Conservation (phyloP, 1,139 yeast genomes). For the Lodderomyces oxycetoniae region DNA sequence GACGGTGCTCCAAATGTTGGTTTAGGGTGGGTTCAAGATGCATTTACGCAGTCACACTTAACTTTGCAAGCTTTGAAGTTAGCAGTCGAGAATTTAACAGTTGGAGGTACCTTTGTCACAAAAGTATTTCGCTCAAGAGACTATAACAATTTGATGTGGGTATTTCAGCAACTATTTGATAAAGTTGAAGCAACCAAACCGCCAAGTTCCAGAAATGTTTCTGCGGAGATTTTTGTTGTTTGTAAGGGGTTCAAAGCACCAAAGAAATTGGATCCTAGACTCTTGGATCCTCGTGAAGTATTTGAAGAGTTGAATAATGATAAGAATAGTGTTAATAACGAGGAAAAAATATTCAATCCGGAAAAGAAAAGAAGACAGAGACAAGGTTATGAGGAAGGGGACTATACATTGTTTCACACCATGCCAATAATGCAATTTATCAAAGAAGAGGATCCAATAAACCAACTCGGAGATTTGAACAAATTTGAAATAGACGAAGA, state of each 20-base stretch:
- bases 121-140: conserved; percentile 97
- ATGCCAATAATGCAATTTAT: conserved; percentile 77
- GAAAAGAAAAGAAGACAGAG: conserved; percentile 87
- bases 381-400: conserved; percentile 93
- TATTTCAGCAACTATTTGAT: conserved; percentile 89
- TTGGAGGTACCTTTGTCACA: conserved; percentile 96
- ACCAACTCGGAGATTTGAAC: conserved; percentile 68
- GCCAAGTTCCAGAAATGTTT: conserved; percentile 96
- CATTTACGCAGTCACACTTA: conserved; percentile 94
- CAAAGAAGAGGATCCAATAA: conserved; percentile 74
- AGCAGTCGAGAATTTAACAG: conserved; percentile 88
- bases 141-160: conserved; percentile 96
- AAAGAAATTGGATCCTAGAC: conserved; percentile 85
- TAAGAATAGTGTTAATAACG: conserved; percentile 59
- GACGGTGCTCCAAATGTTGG: conserved; percentile 99
- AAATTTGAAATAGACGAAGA: conserved; percentile 49
- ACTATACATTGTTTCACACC: conserved; percentile 70
- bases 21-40: conserved; percentile 99
- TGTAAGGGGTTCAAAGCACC: conserved; percentile 97
- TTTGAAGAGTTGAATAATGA: conserved; percentile 86
- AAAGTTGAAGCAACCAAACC: conserved; percentile 98
- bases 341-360: conserved; percentile 90
- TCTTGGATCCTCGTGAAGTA: conserved; percentile 87
- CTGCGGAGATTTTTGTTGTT: conserved; percentile 97
- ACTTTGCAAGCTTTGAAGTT: conserved; percentile 88